Evolutionary conservation across 169 alveolate species (phyloP).

Genomic region (Perkinsus marinus): DNA sequence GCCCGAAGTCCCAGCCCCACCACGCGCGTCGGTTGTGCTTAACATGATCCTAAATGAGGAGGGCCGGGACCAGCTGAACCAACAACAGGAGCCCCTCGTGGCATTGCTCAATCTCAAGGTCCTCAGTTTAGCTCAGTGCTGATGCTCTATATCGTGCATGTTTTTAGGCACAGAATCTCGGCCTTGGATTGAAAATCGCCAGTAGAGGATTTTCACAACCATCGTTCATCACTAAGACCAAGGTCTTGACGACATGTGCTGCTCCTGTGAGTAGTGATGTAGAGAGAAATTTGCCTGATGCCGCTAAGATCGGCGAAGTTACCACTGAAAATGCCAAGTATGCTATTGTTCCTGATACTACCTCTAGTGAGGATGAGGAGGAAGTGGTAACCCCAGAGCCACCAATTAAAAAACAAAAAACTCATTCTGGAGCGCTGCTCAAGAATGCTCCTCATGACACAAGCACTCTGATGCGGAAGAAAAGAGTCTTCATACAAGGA

Average conservation of each 20-base stretch:
- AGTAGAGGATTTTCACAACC: neutral
- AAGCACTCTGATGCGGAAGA: neutral
- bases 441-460: neutral
- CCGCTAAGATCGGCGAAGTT: neutral
- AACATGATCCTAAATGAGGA: neutral
- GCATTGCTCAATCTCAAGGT: neutral
- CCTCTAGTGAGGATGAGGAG: neutral
- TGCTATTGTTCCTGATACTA: neutral
- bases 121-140: neutral
- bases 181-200: neutral
- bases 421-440: neutral
- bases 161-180: neutral
- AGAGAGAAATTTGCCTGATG: neutral
- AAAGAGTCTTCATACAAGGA: neutral
- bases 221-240: neutral
- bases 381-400: neutral
- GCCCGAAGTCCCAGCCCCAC: neutral
- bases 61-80: neutral
- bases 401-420: neutral
- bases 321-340: neutral
- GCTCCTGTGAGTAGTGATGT: neutral
- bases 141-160: too few species aligned
- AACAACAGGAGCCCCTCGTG: neutral
- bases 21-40: neutral
- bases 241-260: neutral